Percentiles rank a stretch among this genome's conserved stretches.
Conservation (phyloP, 805 yeast species). For the Huiozyma sinensis region DNA sequence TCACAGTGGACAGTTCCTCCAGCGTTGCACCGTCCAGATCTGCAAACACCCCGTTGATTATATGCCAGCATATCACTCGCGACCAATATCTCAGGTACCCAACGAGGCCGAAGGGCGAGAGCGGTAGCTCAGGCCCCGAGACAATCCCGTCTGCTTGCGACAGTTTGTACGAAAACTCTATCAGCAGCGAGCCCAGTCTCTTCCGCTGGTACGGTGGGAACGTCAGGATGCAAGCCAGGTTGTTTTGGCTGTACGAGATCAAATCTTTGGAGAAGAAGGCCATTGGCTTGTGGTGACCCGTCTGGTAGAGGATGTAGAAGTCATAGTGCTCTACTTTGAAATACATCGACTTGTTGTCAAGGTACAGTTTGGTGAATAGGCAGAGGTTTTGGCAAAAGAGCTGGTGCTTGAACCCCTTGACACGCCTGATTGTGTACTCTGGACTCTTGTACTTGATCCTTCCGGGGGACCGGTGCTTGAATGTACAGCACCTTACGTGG, state of each 20-base stretch:
- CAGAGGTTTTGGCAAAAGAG: constrained; percentile 75
- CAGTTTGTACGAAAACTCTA: constrained; percentile 72
- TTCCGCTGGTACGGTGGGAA: constrained; percentile 87
- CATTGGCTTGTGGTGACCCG: constrained; percentile 43
- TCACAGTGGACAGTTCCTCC: constrained; percentile 38
- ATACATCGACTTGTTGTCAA: constrained; percentile 82
- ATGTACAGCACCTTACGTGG: constrained; percentile 42
- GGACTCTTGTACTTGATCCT: constrained; percentile 55
- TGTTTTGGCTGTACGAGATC: constrained; percentile 65
- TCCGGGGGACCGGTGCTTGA: constrained; percentile 45
- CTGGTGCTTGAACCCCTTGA: constrained; percentile 53
- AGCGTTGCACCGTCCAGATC: constrained; percentile 30
- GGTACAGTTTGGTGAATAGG: constrained; percentile 74
- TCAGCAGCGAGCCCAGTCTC: constrained; percentile 66
- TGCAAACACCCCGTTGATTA: constrained; percentile 33
- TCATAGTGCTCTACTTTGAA: constrained; percentile 72
- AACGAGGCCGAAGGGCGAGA: constrained; percentile 68
- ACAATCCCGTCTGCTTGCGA: constrained; percentile 51
- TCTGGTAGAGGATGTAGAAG: constrained; percentile 62
- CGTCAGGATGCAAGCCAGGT: constrained; percentile 80
- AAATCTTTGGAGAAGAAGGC: constrained; percentile 90
- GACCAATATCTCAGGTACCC: constrained; percentile 76
- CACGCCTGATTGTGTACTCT: constrained; percentile 45
- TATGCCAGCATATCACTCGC: constrained; percentile 34
- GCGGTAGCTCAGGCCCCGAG: constrained; percentile 90